Conservation (phyloP, 345 rosid genomes). For the Aurinia saxatilis region DNA sequence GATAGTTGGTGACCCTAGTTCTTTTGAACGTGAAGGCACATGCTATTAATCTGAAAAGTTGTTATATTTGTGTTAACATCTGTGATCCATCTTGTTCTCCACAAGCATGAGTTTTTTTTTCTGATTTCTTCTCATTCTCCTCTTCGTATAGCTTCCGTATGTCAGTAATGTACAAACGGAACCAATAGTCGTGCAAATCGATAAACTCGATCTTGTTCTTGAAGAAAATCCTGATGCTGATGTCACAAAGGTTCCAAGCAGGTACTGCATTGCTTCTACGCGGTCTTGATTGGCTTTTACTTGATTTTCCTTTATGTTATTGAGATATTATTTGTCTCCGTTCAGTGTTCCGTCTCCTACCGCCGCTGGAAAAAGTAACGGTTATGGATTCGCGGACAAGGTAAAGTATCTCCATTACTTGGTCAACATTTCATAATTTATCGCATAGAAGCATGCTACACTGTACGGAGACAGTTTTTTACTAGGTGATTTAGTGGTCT, state of each 20-base stretch:
- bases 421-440: no score
- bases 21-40: neutral
- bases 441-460: neutral
- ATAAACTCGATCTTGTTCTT: constrained; percentile 90
- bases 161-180: constrained; percentile 87
- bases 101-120: neutral
- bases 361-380: constrained; percentile 61
- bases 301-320: neutral
- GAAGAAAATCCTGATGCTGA: constrained; percentile 80
- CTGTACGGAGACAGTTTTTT: neutral
- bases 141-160: constrained; percentile 61
- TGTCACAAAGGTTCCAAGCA: constrained; percentile 47
- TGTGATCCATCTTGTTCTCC: neutral
- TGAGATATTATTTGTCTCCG: neutral
- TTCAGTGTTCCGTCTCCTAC: constrained; percentile 58
- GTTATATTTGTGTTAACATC: neutral
- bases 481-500: no score
- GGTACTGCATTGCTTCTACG: constrained; percentile 34
- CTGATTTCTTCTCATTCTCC: neutral
- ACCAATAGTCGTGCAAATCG: constrained; percentile 83
- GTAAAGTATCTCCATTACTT: constrained; percentile 36
- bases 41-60: neutral
- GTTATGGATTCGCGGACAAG: constrained; percentile 99
- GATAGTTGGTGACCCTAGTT: neutral
- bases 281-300: neutral